Evolutionary conservation across 768 basidiomycete genomes (phyloP), one percentile per base, ranked within the genome.

Genomic region (Naganishia friedmannii): DNA sequence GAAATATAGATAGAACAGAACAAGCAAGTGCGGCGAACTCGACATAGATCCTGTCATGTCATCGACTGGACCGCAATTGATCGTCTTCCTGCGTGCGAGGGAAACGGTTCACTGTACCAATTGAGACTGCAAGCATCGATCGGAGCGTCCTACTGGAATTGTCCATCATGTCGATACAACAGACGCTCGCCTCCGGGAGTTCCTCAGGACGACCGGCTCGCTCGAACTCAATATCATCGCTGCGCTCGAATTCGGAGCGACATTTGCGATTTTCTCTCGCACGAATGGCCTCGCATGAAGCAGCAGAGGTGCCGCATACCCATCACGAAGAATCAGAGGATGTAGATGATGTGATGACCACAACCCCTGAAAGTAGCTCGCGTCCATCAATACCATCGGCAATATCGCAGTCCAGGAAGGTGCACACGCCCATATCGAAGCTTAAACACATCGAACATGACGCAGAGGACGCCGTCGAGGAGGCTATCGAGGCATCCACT

Each of bases 251-350:
- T 28, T 63, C 60, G 23, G 60, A 63, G 13, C 60, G 60, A 13
- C 60, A 63, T 29, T 42, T 63, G 60, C 60, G 60, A 6, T 63
- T 63, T 21, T 63, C 60, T 10, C 28, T 63, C 5, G 60, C 60
- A 3, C 60, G 60, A 3, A 63, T 63, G 60, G 60, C 60, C 6
- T 63, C 60, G 39, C 60, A 63, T 63, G 60, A 63, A 29, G 60
- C 56, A 28, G 48, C 39, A 42, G 68, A 69, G 31, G 31, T 69
- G 32, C 60, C 60, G 23, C 8, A n/a, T 21, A 63, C 60, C 3
- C 60, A 63, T n/a, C 32, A 55, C n/a, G 67, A 54, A 42, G 67
- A 68, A 45, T 0, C 53, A 32, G 67, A 68, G 32, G 56, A 57
- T 21, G 23, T 13, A 9, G 68, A 58, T 9, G 68, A 69, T 28